Percentiles rank a stretch among this genome's conserved stretches.
Conservation (phyloP, 2,329 filamentous ascomycete genomes). For the Venturia nashicola region DNA sequence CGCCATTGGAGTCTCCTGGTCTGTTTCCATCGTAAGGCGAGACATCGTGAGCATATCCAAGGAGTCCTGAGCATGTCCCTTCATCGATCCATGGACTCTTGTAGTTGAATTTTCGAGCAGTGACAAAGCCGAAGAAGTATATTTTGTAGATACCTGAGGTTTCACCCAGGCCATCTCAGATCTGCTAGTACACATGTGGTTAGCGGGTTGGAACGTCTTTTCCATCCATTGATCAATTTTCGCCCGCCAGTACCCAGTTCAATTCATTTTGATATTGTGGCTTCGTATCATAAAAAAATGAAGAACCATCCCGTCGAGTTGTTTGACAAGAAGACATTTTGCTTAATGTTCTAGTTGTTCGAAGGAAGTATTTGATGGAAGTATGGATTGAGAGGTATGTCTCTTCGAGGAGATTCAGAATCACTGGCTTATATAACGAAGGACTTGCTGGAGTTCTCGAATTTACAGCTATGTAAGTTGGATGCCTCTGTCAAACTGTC, state of each 20-base stretch:
- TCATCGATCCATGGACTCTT: background rate
- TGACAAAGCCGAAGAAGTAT: background rate
- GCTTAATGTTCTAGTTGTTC: background rate
- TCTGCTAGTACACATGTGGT: background rate
- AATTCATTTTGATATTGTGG: background rate
- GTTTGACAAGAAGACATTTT: background rate
- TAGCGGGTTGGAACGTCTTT: background rate
- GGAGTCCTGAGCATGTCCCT: conserved; percentile 25
- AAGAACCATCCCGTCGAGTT: background rate
- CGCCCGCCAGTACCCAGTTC: background rate
- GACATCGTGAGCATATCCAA: conserved; percentile 37
- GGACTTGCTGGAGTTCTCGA: background rate
- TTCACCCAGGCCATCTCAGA: background rate
- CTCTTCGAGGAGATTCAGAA: background rate
- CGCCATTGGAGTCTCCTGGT: conserved; percentile 18
- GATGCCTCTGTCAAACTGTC: background rate
- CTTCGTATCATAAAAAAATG: background rate
- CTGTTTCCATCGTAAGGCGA: conserved; percentile 26
- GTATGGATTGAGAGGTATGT: background rate
- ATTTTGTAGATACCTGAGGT: background rate
- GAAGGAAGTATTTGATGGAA: background rate
- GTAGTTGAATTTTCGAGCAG: background rate
- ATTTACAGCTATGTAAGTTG: background rate
- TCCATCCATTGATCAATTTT: no score
- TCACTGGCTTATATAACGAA: background rate